Evolutionary conservation across 2,329 filamentous ascomycete genomes (phyloP).

Genomic region (Knoxdaviesia proteae): DNA sequence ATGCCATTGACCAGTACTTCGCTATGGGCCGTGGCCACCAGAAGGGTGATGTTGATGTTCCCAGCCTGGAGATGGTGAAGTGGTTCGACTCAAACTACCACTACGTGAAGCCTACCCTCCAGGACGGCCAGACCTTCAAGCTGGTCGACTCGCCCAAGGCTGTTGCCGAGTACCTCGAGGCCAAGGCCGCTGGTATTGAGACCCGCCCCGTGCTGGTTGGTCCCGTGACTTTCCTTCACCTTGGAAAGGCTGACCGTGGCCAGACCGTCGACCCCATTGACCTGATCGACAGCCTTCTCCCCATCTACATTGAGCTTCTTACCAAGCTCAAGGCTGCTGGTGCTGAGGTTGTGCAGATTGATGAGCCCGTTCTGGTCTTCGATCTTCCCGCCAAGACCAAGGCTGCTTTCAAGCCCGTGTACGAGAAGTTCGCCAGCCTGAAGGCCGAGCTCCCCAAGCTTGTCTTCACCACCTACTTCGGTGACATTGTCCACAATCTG

Average conservation of each 20-base stretch:
- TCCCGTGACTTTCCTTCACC: conserved; percentile 90
- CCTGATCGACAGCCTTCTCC: conserved; percentile 79
- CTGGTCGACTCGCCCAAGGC: conserved; percentile 78
- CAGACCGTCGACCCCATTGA: conserved; percentile 85
- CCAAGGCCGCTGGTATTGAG: conserved; percentile 84
- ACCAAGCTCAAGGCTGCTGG: conserved; percentile 86
- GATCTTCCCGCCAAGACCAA: conserved; percentile 80
- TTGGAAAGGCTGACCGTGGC: conserved; percentile 94
- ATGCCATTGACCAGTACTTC: conserved; percentile 91
- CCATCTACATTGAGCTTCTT: conserved; percentile 85
- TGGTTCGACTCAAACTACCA: conserved; percentile 99
- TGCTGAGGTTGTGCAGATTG: conserved; percentile 92
- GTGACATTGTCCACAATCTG: conserved; percentile 98
- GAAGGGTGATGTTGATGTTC: conserved; percentile 82
- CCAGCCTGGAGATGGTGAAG: conserved; percentile 97
- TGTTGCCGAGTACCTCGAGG: conserved; percentile 83
- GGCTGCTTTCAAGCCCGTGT: conserved; percentile 93
- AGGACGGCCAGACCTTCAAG: conserved; percentile 93
- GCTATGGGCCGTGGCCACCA: conserved; percentile 99
- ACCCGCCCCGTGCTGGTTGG: conserved; percentile 91
- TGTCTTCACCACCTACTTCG: conserved; percentile 92
- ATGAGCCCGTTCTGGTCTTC: conserved; percentile 92
- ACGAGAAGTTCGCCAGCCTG: conserved; percentile 65
- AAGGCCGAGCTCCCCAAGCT: conserved; percentile 71
- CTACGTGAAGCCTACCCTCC: conserved; percentile 97